These are phyloP conservation scores for Anaeromyces robustus DNA, from an alignment of 192 early-diverging fungal species.

Conservation along the genomic window DNA sequence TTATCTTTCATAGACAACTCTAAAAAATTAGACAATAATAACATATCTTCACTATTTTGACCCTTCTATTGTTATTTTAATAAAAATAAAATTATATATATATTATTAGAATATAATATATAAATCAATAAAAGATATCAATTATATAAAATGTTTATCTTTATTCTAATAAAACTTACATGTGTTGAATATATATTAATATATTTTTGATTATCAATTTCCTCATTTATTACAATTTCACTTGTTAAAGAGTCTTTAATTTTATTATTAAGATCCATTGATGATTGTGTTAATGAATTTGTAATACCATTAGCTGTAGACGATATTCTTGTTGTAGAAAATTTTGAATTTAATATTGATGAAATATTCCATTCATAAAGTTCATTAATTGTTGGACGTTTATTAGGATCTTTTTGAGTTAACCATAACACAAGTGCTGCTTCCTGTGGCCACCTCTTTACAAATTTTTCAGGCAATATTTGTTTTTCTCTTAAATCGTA, in stretches of 20 bases:
- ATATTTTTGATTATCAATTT: not conserved
- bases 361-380: not conserved
- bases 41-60: not conserved
- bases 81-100: too few relatives aligned
- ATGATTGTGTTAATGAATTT: not conserved
- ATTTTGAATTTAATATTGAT: not conserved
- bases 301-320: not conserved
- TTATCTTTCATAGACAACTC: not conserved
- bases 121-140: too few relatives aligned
- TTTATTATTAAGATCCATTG: too few relatives aligned
- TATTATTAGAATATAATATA: too few relatives aligned
- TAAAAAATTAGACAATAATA: not conserved
- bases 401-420: slow-evolving; percentile 53
- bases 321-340: not conserved
- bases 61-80: not conserved
- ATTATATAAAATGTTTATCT: too few relatives aligned
- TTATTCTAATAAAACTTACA: too few relatives aligned
- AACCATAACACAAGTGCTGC: slow-evolving; percentile 72
- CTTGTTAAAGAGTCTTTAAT: not conserved
- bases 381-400: slow-evolving; percentile 50
- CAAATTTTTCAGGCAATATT: slow-evolving; percentile 52
- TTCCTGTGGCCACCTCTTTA: slow-evolving; percentile 52
- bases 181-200: not conserved
- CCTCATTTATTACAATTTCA: not conserved
- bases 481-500: slow-evolving; percentile 38